phyloP scores from a whole-genome alignment of 2,329 filamentous ascomycete species.

The Neopestalotiopsis clavispora region DNA sequence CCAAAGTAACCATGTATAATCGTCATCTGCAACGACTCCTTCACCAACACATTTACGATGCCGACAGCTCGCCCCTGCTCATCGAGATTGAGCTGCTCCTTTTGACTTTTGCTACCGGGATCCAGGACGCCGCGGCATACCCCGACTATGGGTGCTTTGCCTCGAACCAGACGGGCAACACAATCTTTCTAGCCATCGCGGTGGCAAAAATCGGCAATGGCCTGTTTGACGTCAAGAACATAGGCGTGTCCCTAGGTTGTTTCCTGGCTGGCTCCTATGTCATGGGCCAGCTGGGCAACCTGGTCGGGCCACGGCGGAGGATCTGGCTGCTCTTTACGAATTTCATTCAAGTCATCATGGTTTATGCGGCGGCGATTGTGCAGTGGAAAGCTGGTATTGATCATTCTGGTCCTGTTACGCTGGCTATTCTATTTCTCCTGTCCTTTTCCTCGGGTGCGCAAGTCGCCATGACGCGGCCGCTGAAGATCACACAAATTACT shows the following conservation, averaged over 20 bases:
- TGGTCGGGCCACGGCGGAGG: neutral
- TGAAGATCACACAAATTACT: constrained; percentile 10
- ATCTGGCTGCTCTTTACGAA: neutral
- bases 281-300: constrained; percentile 1
- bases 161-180: constrained; percentile 4
- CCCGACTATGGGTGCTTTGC: constrained; percentile 4
- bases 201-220: neutral
- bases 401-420: neutral
- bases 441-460: neutral
- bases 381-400: neutral
- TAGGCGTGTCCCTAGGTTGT: neutral
- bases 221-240: neutral
- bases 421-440: constrained; percentile 1
- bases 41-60: neutral
- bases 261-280: constrained; percentile 5
- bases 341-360: neutral
- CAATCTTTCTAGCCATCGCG: neutral
- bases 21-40: neutral
- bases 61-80: neutral
- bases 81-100: constrained; percentile 9
- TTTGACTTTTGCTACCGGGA: neutral
- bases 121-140: constrained; percentile 5
- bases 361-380: neutral
- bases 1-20: neutral
- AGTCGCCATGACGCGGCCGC: constrained; percentile 5